These are phyloP conservation scores for Amanita pseudoporphyria DNA, from an alignment of 768 basidiomycete species.

Conservation along the genomic window DNA sequence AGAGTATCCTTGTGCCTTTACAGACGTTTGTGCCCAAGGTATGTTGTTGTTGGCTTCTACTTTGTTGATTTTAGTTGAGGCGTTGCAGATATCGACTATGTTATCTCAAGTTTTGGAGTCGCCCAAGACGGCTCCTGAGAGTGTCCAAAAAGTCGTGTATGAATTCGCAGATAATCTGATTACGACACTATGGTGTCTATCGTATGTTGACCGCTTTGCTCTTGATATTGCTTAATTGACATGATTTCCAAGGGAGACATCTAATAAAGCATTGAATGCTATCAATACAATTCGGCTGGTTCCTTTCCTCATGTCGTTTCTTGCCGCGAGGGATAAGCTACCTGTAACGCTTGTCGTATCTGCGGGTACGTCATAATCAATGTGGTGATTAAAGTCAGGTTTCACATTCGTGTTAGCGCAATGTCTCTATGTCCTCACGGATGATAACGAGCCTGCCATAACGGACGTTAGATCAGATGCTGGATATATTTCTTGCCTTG, in stretches of 20 bases:
- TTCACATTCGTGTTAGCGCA: slow-evolving; percentile 46
- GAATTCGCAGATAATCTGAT: slow-evolving; percentile 90
- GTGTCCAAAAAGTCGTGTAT: slow-evolving; percentile 67
- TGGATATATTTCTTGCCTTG: slow-evolving; percentile 52
- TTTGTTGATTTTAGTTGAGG: not conserved
- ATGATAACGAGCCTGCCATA: slow-evolving; percentile 76
- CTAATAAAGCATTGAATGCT: slow-evolving; percentile 82
- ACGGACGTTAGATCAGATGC: slow-evolving; percentile 53
- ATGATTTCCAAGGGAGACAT: slow-evolving; percentile 63
- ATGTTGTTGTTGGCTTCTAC: slow-evolving; percentile 9
- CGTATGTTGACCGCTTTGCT: slow-evolving; percentile 41
- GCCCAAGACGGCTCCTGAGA: slow-evolving; percentile 57
- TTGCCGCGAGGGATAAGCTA: slow-evolving; percentile 58
- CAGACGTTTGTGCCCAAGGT: slow-evolving; percentile 76
- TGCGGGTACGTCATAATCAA: slow-evolving; percentile 46
- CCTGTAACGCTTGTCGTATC: slow-evolving; percentile 67
- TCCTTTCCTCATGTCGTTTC: slow-evolving; percentile 87
- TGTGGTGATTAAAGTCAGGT: not conserved
- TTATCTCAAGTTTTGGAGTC: slow-evolving; percentile 57
- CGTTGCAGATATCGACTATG: slow-evolving; percentile 57
- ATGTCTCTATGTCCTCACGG: slow-evolving; percentile 86
- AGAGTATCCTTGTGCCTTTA: slow-evolving; percentile 76
- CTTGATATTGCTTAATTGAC: slow-evolving; percentile 5
- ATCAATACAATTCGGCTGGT: slow-evolving; percentile 74
- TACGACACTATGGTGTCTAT: slow-evolving; percentile 89